Percentiles rank a stretch among this genome's conserved stretches.
These are phyloP conservation scores for Fusarium albosuccineum DNA, from an alignment of 2,329 filamentous ascomycete genomes.

Conservation along the genomic window DNA sequence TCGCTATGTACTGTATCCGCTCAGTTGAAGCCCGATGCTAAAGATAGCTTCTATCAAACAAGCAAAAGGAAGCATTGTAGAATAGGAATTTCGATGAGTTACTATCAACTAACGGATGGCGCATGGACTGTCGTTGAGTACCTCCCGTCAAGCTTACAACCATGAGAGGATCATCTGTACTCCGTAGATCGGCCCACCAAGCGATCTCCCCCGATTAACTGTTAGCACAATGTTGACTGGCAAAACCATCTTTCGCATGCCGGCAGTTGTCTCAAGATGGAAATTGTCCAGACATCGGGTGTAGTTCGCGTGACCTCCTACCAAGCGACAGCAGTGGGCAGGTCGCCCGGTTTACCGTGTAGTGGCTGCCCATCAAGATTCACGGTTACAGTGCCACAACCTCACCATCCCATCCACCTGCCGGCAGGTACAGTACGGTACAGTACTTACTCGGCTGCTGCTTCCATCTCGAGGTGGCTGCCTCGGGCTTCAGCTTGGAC, in stretches of 20 bases:
- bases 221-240: background rate
- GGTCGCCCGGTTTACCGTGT: constrained; percentile 9
- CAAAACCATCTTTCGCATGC: constrained; percentile 3
- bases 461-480: background rate
- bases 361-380: constrained; percentile 29
- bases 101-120: too few species aligned
- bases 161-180: too few species aligned
- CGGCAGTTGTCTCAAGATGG: constrained; percentile 1
- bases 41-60: too few species aligned
- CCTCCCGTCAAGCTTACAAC: too few species aligned
- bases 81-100: too few species aligned
- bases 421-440: background rate
- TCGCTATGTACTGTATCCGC: too few species aligned
- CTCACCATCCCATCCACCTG: background rate
- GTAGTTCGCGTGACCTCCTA: constrained; percentile 2
- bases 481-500: background rate
- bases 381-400: constrained; percentile 5
- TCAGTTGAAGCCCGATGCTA: too few species aligned
- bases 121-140: too few species aligned
- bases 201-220: too few species aligned
- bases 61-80: too few species aligned
- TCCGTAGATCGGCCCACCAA: too few species aligned
- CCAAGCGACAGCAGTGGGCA: background rate
- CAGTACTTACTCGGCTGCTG: background rate
- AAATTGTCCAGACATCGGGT: background rate